These are phyloP conservation scores for Begonia masoniana DNA, from an alignment of 306 rosid species.

Conservation along the genomic window DNA sequence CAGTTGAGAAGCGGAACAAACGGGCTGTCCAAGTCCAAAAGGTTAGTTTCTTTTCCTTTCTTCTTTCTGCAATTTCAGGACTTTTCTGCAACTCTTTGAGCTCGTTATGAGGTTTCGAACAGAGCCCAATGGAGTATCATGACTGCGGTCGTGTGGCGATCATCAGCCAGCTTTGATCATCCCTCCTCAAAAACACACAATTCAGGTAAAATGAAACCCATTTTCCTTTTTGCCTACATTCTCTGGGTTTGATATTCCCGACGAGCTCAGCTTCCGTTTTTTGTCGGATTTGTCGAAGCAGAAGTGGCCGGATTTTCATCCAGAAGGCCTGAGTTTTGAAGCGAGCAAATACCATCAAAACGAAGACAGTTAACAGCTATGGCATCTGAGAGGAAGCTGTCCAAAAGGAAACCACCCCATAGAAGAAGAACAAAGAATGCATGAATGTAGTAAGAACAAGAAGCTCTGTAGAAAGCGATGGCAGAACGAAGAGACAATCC, in stretches of 20 bases:
- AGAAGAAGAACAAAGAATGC: conserved; percentile 62
- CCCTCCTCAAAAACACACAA: too few species aligned
- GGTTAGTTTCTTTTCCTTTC: conserved; percentile 12
- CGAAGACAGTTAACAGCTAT: conserved; percentile 44
- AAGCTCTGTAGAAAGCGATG: conserved; percentile 58
- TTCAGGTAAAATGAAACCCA: not conserved
- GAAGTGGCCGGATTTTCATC: conserved; percentile 74
- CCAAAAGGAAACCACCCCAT: conserved; percentile 67
- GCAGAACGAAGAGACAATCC: conserved; percentile 62
- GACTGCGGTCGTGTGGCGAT: too few species aligned
- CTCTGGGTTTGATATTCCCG: too few species aligned
- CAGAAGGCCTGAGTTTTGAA: conserved; percentile 54
- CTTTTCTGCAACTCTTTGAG: not conserved
- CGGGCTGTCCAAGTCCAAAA: conserved; percentile 37
- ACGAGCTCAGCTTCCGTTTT: not conserved
- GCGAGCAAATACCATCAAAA: conserved; percentile 37
- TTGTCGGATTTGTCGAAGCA: not conserved
- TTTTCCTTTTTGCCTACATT: not conserved
- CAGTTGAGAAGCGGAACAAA: conserved; percentile 36
- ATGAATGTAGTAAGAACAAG: conserved; percentile 60
- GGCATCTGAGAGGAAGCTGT: conserved; percentile 68
- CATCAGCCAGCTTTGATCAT: too few species aligned
- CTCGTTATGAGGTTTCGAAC: not conserved
- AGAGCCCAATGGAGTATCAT: not conserved
- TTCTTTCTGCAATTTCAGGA: not conserved